A percentile compares a stretch with the other conserved stretches of the same genome.
phyloP scores from a whole-genome alignment of 306 rosid species.

The Phaseolus lunatus region DNA sequence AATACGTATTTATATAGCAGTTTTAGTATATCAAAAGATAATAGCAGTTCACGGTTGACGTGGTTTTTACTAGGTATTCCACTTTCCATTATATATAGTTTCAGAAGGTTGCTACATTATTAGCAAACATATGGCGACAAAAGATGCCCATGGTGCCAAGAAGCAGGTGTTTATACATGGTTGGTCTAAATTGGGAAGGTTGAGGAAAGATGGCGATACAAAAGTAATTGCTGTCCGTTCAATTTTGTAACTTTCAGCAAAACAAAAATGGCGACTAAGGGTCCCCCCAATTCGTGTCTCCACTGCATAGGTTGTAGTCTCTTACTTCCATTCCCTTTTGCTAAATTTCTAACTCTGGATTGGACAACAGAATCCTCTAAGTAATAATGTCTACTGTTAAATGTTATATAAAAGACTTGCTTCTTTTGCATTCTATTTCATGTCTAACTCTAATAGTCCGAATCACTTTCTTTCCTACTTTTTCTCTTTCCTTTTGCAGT shows the following conservation, averaged over 20 bases:
- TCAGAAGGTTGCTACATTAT: neutral
- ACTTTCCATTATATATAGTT: neutral
- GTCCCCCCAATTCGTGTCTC: conserved; percentile 41
- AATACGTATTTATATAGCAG: neutral
- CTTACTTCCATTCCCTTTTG: neutral
- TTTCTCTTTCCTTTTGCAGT: conserved; percentile 10
- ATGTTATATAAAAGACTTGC: conserved; percentile 25
- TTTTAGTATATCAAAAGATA: neutral
- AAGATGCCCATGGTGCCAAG: neutral
- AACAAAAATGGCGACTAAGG: conserved; percentile 5
- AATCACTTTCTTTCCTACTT: conserved; percentile 2
- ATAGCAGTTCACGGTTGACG: neutral
- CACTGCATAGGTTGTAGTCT: neutral
- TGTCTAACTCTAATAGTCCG: conserved; percentile 18
- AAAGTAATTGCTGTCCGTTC: conserved; percentile 46
- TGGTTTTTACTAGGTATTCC: neutral
- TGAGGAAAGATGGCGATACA: conserved; percentile 41
- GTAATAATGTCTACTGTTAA: neutral
- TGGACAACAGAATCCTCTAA: conserved; percentile 14
- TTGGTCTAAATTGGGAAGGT: conserved; percentile 25
- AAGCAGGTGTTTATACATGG: conserved; percentile 25
- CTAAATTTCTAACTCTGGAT: neutral
- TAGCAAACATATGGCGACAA: neutral
- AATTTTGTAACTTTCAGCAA: conserved; percentile 13
- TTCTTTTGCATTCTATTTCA: conserved; percentile 12